Evolutionary conservation across 225 moss, liverwort and hornwort species (phyloP).

Genomic region (Takakia lepidozioides): DNA sequence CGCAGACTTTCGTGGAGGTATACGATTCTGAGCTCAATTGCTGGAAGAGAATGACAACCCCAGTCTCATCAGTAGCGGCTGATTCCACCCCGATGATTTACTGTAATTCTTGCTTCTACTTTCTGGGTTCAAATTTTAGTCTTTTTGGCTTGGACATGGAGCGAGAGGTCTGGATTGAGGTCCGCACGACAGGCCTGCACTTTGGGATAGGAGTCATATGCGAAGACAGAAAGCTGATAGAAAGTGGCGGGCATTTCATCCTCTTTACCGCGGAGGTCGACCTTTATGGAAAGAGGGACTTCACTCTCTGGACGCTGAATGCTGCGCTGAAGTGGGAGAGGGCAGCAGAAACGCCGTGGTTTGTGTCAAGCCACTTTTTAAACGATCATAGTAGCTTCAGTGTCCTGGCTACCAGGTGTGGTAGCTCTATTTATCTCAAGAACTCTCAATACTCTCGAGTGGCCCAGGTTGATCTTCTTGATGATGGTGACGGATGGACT

Average conservation of each 20-base stretch:
- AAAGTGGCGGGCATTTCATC: slow-evolving; percentile 5
- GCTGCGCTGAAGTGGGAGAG: slow-evolving; percentile 3
- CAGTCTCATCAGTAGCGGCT: neutral
- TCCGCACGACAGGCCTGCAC: slow-evolving; percentile 1
- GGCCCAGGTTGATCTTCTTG: slow-evolving; percentile 1
- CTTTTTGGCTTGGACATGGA: slow-evolving; percentile 7
- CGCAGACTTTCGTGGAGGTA: slow-evolving; percentile 1
- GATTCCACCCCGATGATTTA: slow-evolving; percentile 4
- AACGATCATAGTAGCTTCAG: slow-evolving; percentile 3
- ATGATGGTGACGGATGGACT: slow-evolving; percentile 2
- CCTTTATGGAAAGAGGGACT: slow-evolving; percentile 5
- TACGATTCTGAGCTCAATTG: slow-evolving; percentile 6
- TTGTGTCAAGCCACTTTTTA: slow-evolving; percentile 2
- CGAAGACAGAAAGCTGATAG: slow-evolving; percentile 9
- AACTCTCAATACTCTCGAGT: slow-evolving; percentile 1
- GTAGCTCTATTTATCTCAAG: slow-evolving; percentile 5
- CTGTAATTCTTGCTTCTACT: slow-evolving; percentile 7
- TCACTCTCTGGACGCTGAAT: slow-evolving; percentile 8
- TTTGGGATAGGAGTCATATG: slow-evolving; percentile 10
- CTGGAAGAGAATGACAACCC: neutral
- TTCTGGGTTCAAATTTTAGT: slow-evolving; percentile 3
- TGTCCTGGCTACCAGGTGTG: slow-evolving; percentile 4
- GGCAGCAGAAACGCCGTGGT: slow-evolving; percentile 7
- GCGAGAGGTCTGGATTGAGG: neutral
- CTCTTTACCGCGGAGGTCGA: slow-evolving; percentile 9